These are phyloP conservation scores for Voacanga thouarsii DNA, from an alignment of 257 asterid species.

Conservation along the genomic window DNA sequence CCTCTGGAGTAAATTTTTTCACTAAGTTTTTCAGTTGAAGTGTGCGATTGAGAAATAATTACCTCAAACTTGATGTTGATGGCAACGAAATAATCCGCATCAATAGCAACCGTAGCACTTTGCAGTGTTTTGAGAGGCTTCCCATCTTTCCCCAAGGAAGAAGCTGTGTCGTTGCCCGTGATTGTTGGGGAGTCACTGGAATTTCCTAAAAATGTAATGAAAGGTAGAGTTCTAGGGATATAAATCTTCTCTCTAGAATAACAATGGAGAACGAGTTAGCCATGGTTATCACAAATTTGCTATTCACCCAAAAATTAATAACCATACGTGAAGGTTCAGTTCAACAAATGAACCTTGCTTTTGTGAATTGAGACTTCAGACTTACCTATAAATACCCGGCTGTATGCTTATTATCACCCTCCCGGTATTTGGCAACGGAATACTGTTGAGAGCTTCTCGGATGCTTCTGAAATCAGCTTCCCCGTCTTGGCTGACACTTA, in stretches of 20 bases:
- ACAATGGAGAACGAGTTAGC: background rate
- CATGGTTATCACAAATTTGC: background rate
- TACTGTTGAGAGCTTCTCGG: constrained; percentile 48
- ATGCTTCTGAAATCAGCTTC: constrained; percentile 61
- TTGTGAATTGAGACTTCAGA: too few relatives aligned
- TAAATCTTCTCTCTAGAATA: constrained; percentile 42
- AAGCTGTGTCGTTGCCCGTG: constrained; percentile 49
- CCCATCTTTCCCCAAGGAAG: constrained; percentile 36
- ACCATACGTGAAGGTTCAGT: background rate
- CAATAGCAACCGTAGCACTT: constrained; percentile 54
- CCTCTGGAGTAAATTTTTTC: background rate
- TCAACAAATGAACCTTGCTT: too few relatives aligned
- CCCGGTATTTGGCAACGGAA: constrained; percentile 42
- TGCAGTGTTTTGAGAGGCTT: constrained; percentile 45
- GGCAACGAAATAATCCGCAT: constrained; percentile 56
- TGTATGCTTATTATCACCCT: constrained; percentile 52
- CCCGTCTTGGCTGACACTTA: constrained; percentile 44
- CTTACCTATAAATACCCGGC: constrained; percentile 62
- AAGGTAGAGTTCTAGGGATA: constrained; percentile 36
- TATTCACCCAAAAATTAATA: background rate
- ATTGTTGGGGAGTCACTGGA: constrained; percentile 43
- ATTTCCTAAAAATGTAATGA: constrained; percentile 63
- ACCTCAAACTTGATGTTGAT: constrained; percentile 71
- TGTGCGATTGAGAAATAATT: background rate
- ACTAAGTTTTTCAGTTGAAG: background rate